phyloP scores from a whole-genome alignment of 2,329 filamentous ascomycete species.

The Aspergillus terreus region DNA sequence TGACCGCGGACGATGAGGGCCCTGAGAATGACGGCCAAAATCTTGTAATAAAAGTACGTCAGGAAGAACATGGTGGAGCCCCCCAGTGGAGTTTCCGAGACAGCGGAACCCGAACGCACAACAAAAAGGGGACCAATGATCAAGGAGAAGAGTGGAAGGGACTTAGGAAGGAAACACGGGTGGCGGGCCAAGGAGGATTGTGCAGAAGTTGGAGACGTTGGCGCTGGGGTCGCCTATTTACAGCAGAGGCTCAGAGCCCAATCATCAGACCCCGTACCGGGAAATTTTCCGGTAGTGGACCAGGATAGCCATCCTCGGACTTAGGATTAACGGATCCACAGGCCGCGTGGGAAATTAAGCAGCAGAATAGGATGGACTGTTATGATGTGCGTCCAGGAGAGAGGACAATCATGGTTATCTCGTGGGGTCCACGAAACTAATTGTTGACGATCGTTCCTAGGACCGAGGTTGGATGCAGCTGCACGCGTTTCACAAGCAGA shows the following conservation, averaged over 20 bases:
- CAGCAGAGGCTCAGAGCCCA: not conserved
- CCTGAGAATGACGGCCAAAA: constrained; percentile 17
- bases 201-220: not conserved
- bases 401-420: not conserved
- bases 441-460: not conserved
- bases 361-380: not conserved
- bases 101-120: not conserved
- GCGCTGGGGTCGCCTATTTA: not conserved
- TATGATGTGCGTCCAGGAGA: not conserved
- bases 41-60: constrained; percentile 20
- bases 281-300: too few species aligned
- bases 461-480: not conserved
- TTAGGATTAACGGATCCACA: not conserved
- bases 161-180: not conserved
- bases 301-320: not conserved
- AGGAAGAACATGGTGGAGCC: constrained; percentile 16
- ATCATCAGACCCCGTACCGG: not conserved
- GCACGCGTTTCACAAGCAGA: too few species aligned
- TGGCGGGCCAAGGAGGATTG: not conserved
- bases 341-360: not conserved
- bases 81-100: not conserved
- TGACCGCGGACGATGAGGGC: constrained; percentile 1
- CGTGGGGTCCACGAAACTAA: not conserved
- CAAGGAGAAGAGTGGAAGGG: not conserved
- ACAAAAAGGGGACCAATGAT: not conserved